Base-by-base conservation (phyloP, 1,284 basidiomycete genomes). In the Cutaneotrichosporon sp. region DNA sequence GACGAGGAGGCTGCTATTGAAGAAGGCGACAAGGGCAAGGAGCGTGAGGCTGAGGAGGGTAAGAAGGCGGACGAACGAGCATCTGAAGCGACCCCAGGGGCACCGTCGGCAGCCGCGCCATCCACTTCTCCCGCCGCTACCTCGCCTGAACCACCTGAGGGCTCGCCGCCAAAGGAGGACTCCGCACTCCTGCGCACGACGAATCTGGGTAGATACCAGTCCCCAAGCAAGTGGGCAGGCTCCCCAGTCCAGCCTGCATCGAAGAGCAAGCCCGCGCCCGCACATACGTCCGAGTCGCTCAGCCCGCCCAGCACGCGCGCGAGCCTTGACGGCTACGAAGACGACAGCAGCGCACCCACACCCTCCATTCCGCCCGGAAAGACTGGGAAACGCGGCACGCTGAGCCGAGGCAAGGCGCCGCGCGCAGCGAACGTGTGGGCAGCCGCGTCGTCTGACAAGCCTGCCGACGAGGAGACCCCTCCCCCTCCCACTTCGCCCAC, bases 381-480 rank as follows among this genome's bases (percentile, higher is more conserved):
- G 29, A 43, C 32, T 5, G 29, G 27, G 24, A 49, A 49, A 7
- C 46, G 52, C 5, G 49, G 49, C 17, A 60, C 59, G 20, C 27
- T 60, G 32, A 49, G 52, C 33, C 52, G 59, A 12, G 59, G 59
- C 46, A 60, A 60, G 50, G 47, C 52, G 2, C 46, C 54, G 24
- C 52, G 58, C 37, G 51, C 46, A 3, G 46, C 49, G 4, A 51
- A 46, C 24, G 20, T 59, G 8, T 54, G 57, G 19, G 46, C 48
- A 25, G 53, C 57, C 10, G 35, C n/a, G n/a, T n/a, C n/a, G 29
- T 31, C 29, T 14, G 29, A 54, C 11, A 51, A 49, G 39, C 50
- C 54, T 37, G 55, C 38, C 26, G 47, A 35, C 3, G 52, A 50
- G 16, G 56, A 47, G 24, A 34, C 43, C 25, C 26, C 34, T 2